Evolutionary conservation across 441 rosid species (phyloP).

Genomic region (Eruca vesicaria): DNA sequence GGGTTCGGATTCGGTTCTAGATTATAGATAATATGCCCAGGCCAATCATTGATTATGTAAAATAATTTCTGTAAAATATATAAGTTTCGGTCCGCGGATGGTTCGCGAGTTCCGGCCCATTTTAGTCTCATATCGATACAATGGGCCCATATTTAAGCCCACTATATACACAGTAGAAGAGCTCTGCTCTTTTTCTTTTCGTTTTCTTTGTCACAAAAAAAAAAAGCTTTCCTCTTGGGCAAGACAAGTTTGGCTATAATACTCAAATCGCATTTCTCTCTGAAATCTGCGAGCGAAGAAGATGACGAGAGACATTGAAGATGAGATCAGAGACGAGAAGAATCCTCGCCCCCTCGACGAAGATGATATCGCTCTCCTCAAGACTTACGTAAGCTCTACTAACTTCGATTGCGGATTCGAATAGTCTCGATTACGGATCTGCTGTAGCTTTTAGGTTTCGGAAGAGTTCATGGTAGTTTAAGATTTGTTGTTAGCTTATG

Average conservation of each 20-base stretch:
- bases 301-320: constrained; percentile 45
- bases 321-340: constrained; percentile 81
- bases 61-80: background rate
- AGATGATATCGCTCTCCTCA: constrained; percentile 93
- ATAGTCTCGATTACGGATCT: background rate
- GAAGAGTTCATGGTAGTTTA: background rate
- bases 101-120: background rate
- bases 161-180: background rate
- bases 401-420: background rate
- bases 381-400: constrained; percentile 62
- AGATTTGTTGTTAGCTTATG: background rate
- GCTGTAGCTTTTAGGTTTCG: background rate
- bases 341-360: constrained; percentile 92
- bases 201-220: too few relatives aligned
- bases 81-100: background rate
- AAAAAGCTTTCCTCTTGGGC: background rate
- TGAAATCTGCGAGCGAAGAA: background rate
- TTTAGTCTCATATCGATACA: background rate
- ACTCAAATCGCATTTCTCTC: background rate
- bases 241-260: background rate
- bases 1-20: too few relatives aligned
- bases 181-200: background rate
- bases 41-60: too few relatives aligned
- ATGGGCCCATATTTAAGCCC: background rate
- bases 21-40: too few relatives aligned